A percentile compares a stretch with the other conserved stretches of the same genome.
phyloP scores from a whole-genome alignment of 2,329 filamentous ascomycete genomes.

The Sordariomycetes sp. region DNA sequence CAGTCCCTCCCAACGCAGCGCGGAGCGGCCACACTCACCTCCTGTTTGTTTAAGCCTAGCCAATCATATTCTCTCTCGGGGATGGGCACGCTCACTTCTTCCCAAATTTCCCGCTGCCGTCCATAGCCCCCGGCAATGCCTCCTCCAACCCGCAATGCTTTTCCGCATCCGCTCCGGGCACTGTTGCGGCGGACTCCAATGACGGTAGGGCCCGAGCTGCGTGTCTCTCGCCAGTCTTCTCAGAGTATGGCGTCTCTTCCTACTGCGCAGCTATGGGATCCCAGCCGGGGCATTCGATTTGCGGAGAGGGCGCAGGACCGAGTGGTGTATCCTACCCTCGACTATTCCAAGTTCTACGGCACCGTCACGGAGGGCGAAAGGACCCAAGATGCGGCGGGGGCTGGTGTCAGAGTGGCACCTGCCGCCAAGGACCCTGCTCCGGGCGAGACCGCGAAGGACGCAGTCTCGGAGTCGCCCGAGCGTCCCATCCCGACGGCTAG shows the following conservation, averaged over 20 bases:
- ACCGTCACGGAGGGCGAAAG: neutral
- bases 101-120: neutral
- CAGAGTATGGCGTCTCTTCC: conserved; percentile 1
- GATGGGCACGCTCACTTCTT: neutral
- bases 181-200: neutral
- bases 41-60: neutral
- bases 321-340: conserved; percentile 1
- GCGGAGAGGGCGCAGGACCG: neutral
- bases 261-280: neutral
- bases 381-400: neutral
- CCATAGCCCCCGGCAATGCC: neutral
- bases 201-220: neutral
- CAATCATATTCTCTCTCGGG: neutral
- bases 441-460: conserved; percentile 1
- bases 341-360: neutral
- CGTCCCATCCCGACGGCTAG: neutral
- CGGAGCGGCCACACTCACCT: neutral
- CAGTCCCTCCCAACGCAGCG: neutral
- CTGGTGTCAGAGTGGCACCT: neutral
- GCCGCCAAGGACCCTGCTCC: neutral
- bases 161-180: neutral
- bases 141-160: neutral
- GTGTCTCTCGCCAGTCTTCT: neutral
- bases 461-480: conserved; percentile 8
- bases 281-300: conserved; percentile 1